A percentile compares a stretch with the other conserved stretches of the same genome.
These are phyloP conservation scores for Populus trichocarpa DNA, from an alignment of 441 rosid species.

Conservation along the genomic window DNA sequence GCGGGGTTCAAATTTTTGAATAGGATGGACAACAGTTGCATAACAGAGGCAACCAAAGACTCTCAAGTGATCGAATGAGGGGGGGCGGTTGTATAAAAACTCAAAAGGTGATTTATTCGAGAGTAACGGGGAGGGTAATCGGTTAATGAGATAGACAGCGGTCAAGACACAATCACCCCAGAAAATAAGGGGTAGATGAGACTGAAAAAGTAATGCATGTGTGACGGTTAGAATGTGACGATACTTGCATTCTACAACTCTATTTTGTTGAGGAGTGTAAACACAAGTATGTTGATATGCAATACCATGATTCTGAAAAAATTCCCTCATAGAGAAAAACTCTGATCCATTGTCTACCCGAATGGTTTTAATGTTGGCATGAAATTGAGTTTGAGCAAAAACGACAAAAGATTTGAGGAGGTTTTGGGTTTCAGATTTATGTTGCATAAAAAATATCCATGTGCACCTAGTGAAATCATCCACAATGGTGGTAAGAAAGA, in stretches of 20 bases:
- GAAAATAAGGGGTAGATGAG: background rate
- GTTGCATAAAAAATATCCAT: too few species aligned
- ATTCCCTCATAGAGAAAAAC: background rate
- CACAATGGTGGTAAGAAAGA: too few species aligned
- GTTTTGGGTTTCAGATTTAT: background rate
- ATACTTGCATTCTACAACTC: background rate
- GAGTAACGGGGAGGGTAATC: background rate
- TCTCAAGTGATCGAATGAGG: background rate
- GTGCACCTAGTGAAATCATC: too few species aligned
- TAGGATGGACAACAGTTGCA: background rate
- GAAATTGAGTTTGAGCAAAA: background rate
- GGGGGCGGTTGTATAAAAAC: background rate
- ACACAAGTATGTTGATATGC: background rate
- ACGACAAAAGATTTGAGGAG: background rate
- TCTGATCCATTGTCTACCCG: background rate
- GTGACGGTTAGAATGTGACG: background rate
- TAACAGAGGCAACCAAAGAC: constrained; percentile 2
- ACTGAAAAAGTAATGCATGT: constrained; percentile 1
- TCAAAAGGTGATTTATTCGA: background rate
- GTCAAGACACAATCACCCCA: too few species aligned
- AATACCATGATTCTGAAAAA: background rate
- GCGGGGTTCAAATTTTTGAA: background rate
- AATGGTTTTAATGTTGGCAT: background rate
- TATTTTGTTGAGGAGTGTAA: constrained; percentile 4
- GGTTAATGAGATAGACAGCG: constrained; percentile 3